Evolutionary conservation across 2,329 filamentous ascomycete species (phyloP), one percentile per base, ranked within the genome.

Genomic region (Sporothrix dimorphospora): DNA sequence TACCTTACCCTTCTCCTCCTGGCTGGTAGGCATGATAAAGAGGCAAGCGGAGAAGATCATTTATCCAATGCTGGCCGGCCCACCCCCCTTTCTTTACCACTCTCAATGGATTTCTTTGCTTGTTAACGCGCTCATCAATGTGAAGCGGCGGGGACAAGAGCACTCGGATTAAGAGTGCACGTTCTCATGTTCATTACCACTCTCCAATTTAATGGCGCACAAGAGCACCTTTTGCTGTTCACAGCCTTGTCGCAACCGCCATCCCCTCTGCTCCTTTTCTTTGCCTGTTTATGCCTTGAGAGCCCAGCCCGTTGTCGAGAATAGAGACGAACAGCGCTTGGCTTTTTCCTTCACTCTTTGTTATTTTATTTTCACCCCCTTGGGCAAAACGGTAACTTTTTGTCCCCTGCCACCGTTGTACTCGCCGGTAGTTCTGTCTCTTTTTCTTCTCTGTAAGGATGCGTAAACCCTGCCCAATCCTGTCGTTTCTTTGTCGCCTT

Each of bases 21-120:
- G 38, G 38, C n/a, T 67, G 63, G 42, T 67, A 67, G 40, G 63
- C 63, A 67, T 67, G 40, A 40, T 7, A 57, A 57, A 38, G 21
- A 66, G 38, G 40, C 19, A 66, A 8, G 34, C 6, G n/a, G 21
- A 45, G 9, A 4, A 12, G 34, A 42, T 63, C 34, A n/a, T 63
- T 63, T 14, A 19, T 24, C 19, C 38, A 27, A 45, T 27, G 59
- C 19, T 61, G 55, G 55, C 55, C 55, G 40, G 4, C 21, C n/a
- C n/a, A 5, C 59, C 11, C 12, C 40, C 16, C 8, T 5, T 40
- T 19, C n/a, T 24, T 4, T 14, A 4, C 11, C 9, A 16, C 14
- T 42, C 14, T 34, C 12, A 38, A 5, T 1, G 6, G 19, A 12
- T 2, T 27, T 24, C n/a, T 5, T 12, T 12, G 4, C 51, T 38